Percentiles rank a stretch among this genome's conserved stretches.
Evolutionary conservation across 2,329 filamentous ascomycete genomes (phyloP).

Genomic region (Monosporascus ibericus): DNA sequence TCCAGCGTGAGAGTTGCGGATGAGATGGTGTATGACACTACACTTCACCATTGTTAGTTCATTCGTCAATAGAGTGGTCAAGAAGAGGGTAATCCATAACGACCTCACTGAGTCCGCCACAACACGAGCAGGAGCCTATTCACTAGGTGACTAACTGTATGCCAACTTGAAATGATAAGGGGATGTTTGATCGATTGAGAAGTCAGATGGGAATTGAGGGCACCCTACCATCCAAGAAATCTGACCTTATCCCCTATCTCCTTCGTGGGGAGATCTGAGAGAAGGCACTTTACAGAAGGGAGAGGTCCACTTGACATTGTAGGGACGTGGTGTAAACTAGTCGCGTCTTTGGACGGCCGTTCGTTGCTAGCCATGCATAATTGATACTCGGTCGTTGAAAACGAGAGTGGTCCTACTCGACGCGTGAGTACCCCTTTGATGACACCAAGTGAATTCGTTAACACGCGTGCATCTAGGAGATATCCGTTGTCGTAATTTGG

Average conservation of each 20-base stretch:
- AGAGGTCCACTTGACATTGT: constrained; percentile 53
- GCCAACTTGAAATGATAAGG: neutral
- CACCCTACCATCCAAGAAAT: constrained; percentile 80
- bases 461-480: too few species aligned
- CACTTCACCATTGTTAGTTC: constrained; percentile 32
- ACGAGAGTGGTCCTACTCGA: too few species aligned
- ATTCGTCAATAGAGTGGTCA: constrained; percentile 3
- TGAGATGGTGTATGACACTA: constrained; percentile 43
- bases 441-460: too few species aligned
- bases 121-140: too few species aligned
- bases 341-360: neutral
- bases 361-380: too few species aligned
- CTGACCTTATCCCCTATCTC: constrained; percentile 71
- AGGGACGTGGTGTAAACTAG: neutral
- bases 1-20: constrained; percentile 61
- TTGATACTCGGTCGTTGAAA: too few species aligned
- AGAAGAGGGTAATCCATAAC: constrained; percentile 2
- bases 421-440: too few species aligned
- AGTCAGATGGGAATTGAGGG: neutral
- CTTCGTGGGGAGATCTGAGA: constrained; percentile 51
- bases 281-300: constrained; percentile 58
- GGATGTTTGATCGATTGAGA: neutral
- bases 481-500: too few species aligned
- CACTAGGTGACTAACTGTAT: too few species aligned
- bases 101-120: too few species aligned